Evolutionary conservation across 1,139 yeast genomes (phyloP).

Genomic region (Ogataea hybrid): DNA sequence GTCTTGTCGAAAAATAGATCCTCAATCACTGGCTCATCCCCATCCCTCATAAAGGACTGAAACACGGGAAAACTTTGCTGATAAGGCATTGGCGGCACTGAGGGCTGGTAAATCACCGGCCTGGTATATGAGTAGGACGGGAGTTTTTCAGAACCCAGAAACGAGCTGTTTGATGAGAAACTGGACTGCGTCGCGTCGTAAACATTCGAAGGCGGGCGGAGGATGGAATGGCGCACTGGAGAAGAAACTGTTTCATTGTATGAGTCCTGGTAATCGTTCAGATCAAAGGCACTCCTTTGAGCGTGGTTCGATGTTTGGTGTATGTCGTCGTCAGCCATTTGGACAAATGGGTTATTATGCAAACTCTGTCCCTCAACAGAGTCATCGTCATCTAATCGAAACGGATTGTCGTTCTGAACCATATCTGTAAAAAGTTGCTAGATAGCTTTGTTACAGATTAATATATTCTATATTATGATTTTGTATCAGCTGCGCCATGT

Average conservation of each 20-base stretch:
- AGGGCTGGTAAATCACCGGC: neutral
- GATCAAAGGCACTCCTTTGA: conserved; percentile 4
- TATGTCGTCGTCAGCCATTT: neutral
- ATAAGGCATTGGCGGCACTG: conserved; percentile 5
- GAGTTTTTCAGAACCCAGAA: conserved; percentile 4
- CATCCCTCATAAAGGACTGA: conserved; percentile 27
- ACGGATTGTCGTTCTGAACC: conserved; percentile 10
- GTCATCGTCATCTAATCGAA: conserved; percentile 12
- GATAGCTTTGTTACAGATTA: neutral
- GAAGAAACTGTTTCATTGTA: conserved; percentile 1
- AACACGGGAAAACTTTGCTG: conserved; percentile 16
- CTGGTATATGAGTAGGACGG: neutral
- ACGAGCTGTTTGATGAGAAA: conserved; percentile 6
- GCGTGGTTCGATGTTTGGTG: neutral
- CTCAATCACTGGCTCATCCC: conserved; percentile 29
- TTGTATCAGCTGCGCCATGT: conserved; percentile 7
- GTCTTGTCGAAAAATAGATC: conserved; percentile 11
- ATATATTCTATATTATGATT: conserved; percentile 6
- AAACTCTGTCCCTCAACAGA: conserved; percentile 3
- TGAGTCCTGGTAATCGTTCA: conserved; percentile 4
- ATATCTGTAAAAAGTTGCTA: neutral
- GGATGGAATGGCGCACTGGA: conserved; percentile 2
- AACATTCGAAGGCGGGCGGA: conserved; percentile 9
- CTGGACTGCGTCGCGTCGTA: conserved; percentile 7
- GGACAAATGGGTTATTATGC: conserved; percentile 6